Conservation (phyloP, 2,329 filamentous ascomycete species). For the Neocatenulostroma microsporum region DNA sequence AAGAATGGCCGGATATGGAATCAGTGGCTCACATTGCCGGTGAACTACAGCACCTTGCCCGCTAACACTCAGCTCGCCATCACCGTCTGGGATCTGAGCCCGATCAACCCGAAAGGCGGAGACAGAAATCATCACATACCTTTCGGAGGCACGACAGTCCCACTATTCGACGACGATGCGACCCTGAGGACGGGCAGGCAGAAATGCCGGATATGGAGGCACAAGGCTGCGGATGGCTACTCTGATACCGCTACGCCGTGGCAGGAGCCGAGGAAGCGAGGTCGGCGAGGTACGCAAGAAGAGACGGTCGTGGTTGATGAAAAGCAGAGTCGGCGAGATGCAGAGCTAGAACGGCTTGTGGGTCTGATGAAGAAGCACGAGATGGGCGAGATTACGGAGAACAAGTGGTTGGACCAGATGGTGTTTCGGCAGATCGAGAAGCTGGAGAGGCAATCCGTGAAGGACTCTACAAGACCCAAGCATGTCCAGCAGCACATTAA, state of each 20-base stretch:
- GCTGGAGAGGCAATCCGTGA: conserved; percentile 35
- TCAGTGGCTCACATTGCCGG: conserved; percentile 86
- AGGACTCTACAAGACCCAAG: conserved; percentile 26
- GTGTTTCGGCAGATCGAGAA: conserved; percentile 88
- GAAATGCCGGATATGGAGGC: conserved; percentile 78
- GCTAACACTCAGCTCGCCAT: conserved; percentile 78
- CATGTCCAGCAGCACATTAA: not conserved
- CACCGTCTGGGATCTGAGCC: conserved; percentile 90
- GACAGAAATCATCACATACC: conserved; percentile 72
- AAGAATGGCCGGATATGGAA: conserved; percentile 73
- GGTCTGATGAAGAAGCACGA: conserved; percentile 94
- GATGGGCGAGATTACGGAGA: conserved; percentile 87
- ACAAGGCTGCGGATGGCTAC: conserved; percentile 76
- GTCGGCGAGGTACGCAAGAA: conserved; percentile 41
- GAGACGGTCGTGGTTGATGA: conserved; percentile 51
- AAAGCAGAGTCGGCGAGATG: conserved; percentile 32
- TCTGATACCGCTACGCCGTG: conserved; percentile 73
- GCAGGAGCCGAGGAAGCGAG: conserved; percentile 48
- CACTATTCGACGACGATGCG: conserved; percentile 87
- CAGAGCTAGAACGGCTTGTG: conserved; percentile 84
- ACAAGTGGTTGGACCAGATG: conserved; percentile 92
- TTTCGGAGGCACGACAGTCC: conserved; percentile 87
- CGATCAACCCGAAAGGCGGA: conserved; percentile 62
- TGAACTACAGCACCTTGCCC: conserved; percentile 75
- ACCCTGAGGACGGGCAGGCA: conserved; percentile 86